Percentiles rank a stretch among this genome's conserved stretches.
These are phyloP conservation scores for Ophiostoma montium DNA, from an alignment of 2,329 filamentous ascomycete species.

Conservation along the genomic window DNA sequence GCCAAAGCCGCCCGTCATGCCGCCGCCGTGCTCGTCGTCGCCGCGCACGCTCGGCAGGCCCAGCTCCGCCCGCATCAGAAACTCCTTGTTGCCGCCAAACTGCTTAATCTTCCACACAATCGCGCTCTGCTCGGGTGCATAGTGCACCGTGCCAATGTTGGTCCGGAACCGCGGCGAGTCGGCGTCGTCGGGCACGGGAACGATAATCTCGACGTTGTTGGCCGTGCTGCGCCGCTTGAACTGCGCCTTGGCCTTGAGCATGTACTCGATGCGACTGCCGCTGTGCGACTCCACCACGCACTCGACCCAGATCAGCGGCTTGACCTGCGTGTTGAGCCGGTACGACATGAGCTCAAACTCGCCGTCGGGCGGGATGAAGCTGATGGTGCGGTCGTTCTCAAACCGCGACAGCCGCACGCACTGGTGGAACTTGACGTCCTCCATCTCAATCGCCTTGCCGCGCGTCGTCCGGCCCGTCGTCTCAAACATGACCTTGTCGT, in stretches of 20 bases:
- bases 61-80: slow-evolving; percentile 93
- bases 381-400: slow-evolving; percentile 97
- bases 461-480: slow-evolving; percentile 86
- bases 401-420: slow-evolving; percentile 91
- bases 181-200: slow-evolving; percentile 93
- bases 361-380: slow-evolving; percentile 94
- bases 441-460: slow-evolving; percentile 98
- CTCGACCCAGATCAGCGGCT: slow-evolving; percentile 97
- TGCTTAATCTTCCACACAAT: slow-evolving; percentile 99
- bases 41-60: slow-evolving; percentile 87
- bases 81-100: slow-evolving; percentile 96
- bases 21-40: slow-evolving; percentile 87
- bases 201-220: slow-evolving; percentile 96
- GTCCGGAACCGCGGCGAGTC: slow-evolving; percentile 93
- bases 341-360: slow-evolving; percentile 99
- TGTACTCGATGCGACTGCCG: slow-evolving; percentile 92
- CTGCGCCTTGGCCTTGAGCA: slow-evolving; percentile 95
- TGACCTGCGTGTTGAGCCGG: slow-evolving; percentile 94
- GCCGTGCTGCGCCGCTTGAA: slow-evolving; percentile 96
- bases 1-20: slow-evolving; percentile 95
- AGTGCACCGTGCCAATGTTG: slow-evolving; percentile 94
- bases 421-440: slow-evolving; percentile 99
- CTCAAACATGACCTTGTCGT: slow-evolving; percentile 99
- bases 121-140: slow-evolving; percentile 90
- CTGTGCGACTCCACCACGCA: slow-evolving; percentile 94